Conservation (phyloP, 1,139 yeast genomes). For the Sugiyamaella neomexicana region DNA sequence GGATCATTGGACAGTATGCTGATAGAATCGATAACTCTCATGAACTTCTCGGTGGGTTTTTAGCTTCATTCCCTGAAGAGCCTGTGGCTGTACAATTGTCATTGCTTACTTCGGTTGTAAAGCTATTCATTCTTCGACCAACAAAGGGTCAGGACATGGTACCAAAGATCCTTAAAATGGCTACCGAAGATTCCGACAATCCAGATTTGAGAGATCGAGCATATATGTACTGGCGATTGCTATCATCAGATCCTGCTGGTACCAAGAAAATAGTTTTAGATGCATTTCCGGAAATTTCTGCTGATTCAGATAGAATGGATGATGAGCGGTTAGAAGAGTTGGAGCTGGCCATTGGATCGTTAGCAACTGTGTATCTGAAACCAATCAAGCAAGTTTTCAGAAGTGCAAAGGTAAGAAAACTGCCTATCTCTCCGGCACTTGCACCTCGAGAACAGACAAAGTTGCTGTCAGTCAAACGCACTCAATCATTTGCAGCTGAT, state of each 20-base stretch:
- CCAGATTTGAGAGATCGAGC: constrained; percentile 90
- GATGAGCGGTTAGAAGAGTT: constrained; percentile 73
- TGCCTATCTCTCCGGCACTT: constrained; percentile 67
- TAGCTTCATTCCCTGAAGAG: constrained; percentile 56
- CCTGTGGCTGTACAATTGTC: constrained; percentile 73
- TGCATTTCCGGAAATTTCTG: constrained; percentile 60
- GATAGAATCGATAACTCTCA: constrained; percentile 51
- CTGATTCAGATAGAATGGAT: constrained; percentile 71
- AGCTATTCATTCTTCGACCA: constrained; percentile 62
- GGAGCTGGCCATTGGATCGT: constrained; percentile 75
- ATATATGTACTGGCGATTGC: constrained; percentile 78
- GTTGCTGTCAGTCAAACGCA: constrained; percentile 1
- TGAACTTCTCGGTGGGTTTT: constrained; percentile 49
- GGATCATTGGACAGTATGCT: constrained; percentile 82
- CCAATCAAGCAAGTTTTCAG: constrained; percentile 81
- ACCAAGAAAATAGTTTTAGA: constrained; percentile 61
- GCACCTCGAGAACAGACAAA: constrained; percentile 37
- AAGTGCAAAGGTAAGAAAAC: constrained; percentile 53
- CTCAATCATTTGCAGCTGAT: constrained; percentile 10
- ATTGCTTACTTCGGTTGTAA: constrained; percentile 71
- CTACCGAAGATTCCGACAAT: constrained; percentile 71
- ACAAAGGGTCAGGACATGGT: constrained; percentile 57
- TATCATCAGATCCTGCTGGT: constrained; percentile 50
- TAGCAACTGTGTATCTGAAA: constrained; percentile 81
- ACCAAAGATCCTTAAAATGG: constrained; percentile 60